Conservation (phyloP, 2,329 filamentous ascomycete species). For the Pseudogymnoascus sp. region DNA sequence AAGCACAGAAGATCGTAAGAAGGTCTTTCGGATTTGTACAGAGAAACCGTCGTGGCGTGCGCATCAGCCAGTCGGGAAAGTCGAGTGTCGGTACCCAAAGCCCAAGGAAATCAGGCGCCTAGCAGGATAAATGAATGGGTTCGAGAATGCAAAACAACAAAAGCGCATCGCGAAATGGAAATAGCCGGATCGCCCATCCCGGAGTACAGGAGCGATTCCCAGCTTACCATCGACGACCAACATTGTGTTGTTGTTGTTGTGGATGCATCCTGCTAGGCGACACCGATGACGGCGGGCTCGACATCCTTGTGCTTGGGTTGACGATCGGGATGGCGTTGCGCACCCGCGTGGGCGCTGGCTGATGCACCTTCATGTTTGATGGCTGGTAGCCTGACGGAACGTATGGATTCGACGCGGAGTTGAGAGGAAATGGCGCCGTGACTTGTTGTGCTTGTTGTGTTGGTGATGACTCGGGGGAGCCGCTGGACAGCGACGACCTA, state of each 20-base stretch:
- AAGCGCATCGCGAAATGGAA: conserved; percentile 19
- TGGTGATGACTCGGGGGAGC: conserved; percentile 85
- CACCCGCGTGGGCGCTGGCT: conserved; percentile 78
- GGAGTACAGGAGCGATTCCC: conserved; percentile 18
- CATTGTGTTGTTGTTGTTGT: conserved; percentile 13
- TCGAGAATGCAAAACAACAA: conserved; percentile 25
- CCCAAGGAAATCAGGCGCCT: conserved; percentile 22
- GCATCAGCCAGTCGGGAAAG: conserved; percentile 15
- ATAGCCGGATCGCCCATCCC: conserved; percentile 18
- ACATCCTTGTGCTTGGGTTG: conserved; percentile 88
- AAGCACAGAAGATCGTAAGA: conserved; percentile 26
- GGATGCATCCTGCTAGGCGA: conserved; percentile 54
- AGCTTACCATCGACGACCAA: conserved; percentile 26
- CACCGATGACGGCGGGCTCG: conserved; percentile 72
- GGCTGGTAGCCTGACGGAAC: conserved; percentile 58
- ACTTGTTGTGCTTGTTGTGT: conserved; percentile 78
- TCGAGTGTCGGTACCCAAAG: conserved; percentile 22
- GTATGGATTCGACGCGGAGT: conserved; percentile 57
- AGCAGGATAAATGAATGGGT: conserved; percentile 23
- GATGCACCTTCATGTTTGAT: conserved; percentile 71
- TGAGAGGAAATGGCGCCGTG: conserved; percentile 66
- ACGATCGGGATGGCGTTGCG: conserved; percentile 97
- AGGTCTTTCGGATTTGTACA: conserved; percentile 26
- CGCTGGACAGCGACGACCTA: conserved; percentile 88
- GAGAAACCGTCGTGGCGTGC: conserved; percentile 28